Percentiles rank a stretch among this genome's conserved stretches.
Evolutionary conservation across 1,284 basidiomycete genomes (phyloP).

Genomic region (Stygiomarasmius scandens): DNA sequence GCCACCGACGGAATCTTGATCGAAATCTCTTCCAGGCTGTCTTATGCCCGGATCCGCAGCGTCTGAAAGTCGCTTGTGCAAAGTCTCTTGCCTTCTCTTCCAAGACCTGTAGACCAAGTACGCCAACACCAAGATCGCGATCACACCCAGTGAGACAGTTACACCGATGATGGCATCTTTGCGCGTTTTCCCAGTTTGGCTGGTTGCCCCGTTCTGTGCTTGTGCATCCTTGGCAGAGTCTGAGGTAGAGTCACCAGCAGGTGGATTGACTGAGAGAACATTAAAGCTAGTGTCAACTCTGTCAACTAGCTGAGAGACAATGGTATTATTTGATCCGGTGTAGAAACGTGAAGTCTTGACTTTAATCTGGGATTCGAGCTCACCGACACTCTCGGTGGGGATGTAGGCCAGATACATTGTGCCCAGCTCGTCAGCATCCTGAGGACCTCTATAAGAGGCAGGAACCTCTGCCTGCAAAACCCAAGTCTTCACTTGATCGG

Average conservation of each 20-base stretch:
- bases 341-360: conserved; percentile 63
- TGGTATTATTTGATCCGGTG: conserved; percentile 39
- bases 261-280: conserved; percentile 47
- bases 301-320: conserved; percentile 50
- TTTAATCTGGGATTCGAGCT: conserved; percentile 59
- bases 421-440: conserved; percentile 49
- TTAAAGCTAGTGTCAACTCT: conserved; percentile 64
- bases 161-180: conserved; percentile 83
- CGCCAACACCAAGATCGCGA: conserved; percentile 65
- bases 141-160: conserved; percentile 72
- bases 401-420: conserved; percentile 69
- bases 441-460: conserved; percentile 44
- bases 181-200: conserved; percentile 40
- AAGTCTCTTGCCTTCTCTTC: conserved; percentile 60
- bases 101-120: conserved; percentile 65
- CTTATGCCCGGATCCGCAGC: conserved; percentile 43
- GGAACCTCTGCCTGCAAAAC: conserved; percentile 65
- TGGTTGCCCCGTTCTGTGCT: conserved; percentile 19
- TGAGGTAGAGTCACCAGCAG: conserved; percentile 25
- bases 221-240: conserved; percentile 12
- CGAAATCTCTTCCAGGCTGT: conserved; percentile 67
- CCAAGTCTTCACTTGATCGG: conserved; percentile 51
- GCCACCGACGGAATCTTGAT: conserved; percentile 72
- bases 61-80: conserved; percentile 66
- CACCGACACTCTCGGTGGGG: conserved; percentile 46